These are phyloP conservation scores for Fusarium mexicanum DNA, from an alignment of 2,329 filamentous ascomycete genomes.

Conservation along the genomic window DNA sequence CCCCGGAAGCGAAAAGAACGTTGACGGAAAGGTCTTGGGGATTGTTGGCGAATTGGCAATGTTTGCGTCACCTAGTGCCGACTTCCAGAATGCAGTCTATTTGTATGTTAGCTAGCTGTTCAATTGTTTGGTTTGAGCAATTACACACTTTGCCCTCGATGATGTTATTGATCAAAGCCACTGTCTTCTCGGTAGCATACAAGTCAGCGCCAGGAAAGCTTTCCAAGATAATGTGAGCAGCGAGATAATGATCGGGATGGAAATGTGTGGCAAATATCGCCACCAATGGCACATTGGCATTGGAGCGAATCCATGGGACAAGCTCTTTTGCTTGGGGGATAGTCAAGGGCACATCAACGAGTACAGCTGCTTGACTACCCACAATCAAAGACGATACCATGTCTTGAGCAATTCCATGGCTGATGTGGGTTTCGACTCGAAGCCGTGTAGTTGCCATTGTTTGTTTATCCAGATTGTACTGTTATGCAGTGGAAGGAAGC, in stretches of 20 bases:
- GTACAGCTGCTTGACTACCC: not conserved
- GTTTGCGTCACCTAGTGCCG: not conserved
- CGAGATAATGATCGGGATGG: not conserved
- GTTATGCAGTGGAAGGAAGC: fast-evolving
- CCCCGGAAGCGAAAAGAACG: too few relatives aligned
- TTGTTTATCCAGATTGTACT: fast-evolving
- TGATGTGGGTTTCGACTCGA: not conserved
- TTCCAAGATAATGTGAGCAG: not conserved
- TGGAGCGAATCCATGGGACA: not conserved
- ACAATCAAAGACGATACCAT: not conserved
- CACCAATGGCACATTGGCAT: not conserved
- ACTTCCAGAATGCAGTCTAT: not conserved
- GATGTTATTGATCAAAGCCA: not conserved
- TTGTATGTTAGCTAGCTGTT: fast-evolving
- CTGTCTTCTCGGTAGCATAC: not conserved
- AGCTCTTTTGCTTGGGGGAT: not conserved
- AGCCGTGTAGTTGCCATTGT: not conserved
- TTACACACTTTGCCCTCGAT: not conserved
- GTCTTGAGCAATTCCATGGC: not conserved
- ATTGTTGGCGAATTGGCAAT: too few relatives aligned
- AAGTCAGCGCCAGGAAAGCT: not conserved
- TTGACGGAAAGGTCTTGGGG: too few relatives aligned
- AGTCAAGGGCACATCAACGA: not conserved
- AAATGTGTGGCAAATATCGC: not conserved
- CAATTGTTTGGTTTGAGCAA: not conserved